These are phyloP conservation scores for Phytophthora megakarya DNA, from an alignment of 352 stramenopile genomes.

Conservation along the genomic window DNA sequence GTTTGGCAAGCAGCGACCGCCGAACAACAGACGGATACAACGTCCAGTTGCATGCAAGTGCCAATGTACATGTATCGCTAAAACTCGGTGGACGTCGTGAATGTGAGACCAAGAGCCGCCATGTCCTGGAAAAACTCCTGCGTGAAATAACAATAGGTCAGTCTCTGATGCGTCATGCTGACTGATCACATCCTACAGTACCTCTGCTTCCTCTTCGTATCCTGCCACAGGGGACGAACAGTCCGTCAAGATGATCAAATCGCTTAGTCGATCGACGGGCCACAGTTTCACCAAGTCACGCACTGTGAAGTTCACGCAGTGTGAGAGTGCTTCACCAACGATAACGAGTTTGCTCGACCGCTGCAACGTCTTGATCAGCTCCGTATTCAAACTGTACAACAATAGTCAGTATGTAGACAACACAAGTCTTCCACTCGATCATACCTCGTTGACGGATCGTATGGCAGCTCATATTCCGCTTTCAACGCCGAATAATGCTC, in stretches of 20 bases:
- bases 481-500: slow-evolving; percentile 94
- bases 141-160: no score
- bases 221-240: slow-evolving; percentile 62
- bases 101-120: no score
- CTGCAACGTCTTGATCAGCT: slow-evolving; percentile 82
- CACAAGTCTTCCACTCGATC: not conserved
- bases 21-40: not conserved
- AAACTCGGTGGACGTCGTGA: slow-evolving; percentile 53
- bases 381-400: slow-evolving; percentile 69
- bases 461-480: slow-evolving; percentile 88
- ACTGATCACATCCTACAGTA: slow-evolving; percentile 10
- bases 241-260: slow-evolving; percentile 68
- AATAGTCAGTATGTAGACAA: not conserved
- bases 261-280: slow-evolving; percentile 53
- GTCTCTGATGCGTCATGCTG: no score
- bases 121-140: no score
- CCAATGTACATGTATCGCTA: not conserved
- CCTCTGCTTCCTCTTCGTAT: slow-evolving; percentile 55
- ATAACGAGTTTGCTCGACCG: slow-evolving; percentile 79
- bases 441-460: slow-evolving; percentile 58
- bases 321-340: slow-evolving; percentile 92
- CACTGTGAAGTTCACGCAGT: slow-evolving; percentile 96
- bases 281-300: slow-evolving; percentile 90
- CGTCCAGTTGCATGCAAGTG: not conserved
- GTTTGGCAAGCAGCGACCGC: slow-evolving; percentile 22